Percentiles rank a stretch among this genome's conserved stretches.
Conservation (phyloP, 345 rosid genomes). For the thale cress (Arabidopsis thaliana) region TAIR10.1 NC_003070.9:29286501-29287000, state of each 20-base stretch:
- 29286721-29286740: not conserved
- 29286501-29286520: not conserved
- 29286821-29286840: too few relatives aligned
- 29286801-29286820: not conserved
- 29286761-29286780: not conserved
- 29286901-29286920: too few relatives aligned
- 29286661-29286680: not conserved
- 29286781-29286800: not conserved
- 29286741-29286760: too few relatives aligned
- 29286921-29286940: too few relatives aligned
- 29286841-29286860: too few relatives aligned
- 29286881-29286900: too few relatives aligned
- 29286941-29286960: too few relatives aligned
- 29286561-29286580: not conserved
- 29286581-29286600: not conserved
- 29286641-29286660: not conserved
- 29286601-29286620: not conserved
- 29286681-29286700: too few relatives aligned
- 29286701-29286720: not conserved
- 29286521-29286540: not conserved
- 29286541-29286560: not conserved
- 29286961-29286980: too few relatives aligned
- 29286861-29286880: too few relatives aligned
- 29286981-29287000: too few relatives aligned
- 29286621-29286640: not conserved